phyloP scores from a whole-genome alignment of 2,329 filamentous ascomycete species.

The Fusarium verticillioides region DNA sequence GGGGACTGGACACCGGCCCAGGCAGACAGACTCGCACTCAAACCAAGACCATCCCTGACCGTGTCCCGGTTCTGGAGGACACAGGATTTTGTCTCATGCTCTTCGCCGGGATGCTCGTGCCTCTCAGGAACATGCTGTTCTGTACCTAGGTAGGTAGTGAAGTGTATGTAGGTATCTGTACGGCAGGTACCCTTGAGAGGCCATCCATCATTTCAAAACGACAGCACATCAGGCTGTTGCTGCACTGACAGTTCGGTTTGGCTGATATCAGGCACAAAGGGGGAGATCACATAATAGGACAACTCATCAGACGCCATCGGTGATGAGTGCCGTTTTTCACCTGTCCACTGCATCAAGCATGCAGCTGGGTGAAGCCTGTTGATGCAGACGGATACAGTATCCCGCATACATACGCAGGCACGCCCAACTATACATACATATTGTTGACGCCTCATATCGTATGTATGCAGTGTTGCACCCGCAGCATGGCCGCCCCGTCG shows the following conservation, averaged over 20 bases:
- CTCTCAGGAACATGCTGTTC: neutral
- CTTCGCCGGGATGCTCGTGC: constrained; percentile 1
- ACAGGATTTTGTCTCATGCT: constrained; percentile 13
- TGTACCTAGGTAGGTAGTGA: neutral
- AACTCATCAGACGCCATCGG: constrained; percentile 29
- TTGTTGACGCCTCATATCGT: constrained; percentile 22
- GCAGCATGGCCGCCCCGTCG: constrained; percentile 15
- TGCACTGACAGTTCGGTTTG: neutral
- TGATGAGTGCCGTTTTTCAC: constrained; percentile 14
- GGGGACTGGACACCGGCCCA: constrained; percentile 4
- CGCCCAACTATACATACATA: constrained; percentile 15
- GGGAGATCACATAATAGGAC: constrained; percentile 11
- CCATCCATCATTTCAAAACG: constrained; percentile 11
- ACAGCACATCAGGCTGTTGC: constrained; percentile 23
- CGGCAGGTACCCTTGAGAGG: neutral
- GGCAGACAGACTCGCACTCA: neutral
- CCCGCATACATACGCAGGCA: constrained; percentile 23
- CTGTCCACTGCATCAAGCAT: constrained; percentile 19
- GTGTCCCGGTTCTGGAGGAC: constrained; percentile 22
- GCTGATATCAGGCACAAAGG: constrained; percentile 23
- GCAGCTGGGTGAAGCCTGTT: constrained; percentile 21
- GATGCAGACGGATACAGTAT: constrained; percentile 26
- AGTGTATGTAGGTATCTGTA: neutral
- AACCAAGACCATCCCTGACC: constrained; percentile 1
- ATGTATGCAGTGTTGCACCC: constrained; percentile 30